phyloP scores from a whole-genome alignment of 179 eudicot species.

The Spinacia oleracea region DNA sequence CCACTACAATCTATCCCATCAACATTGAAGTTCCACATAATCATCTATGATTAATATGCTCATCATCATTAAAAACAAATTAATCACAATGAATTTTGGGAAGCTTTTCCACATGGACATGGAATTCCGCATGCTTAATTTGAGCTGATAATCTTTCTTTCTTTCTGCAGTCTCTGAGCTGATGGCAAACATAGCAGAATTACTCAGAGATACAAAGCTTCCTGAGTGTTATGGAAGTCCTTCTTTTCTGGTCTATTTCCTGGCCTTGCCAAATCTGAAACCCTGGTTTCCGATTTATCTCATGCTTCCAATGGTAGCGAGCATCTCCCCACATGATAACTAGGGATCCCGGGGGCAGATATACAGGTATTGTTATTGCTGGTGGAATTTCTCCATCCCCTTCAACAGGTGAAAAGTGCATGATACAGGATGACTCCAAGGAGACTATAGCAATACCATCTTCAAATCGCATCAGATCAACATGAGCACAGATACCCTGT shows the following conservation, averaged over 20 bases:
- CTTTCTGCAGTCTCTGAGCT: background rate
- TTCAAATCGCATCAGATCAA: slow-evolving; percentile 87
- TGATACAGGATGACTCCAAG: slow-evolving; percentile 78
- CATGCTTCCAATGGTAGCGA: slow-evolving; percentile 86
- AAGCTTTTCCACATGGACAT: background rate
- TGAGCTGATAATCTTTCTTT: background rate
- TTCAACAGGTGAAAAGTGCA: slow-evolving; percentile 70
- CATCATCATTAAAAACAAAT: background rate
- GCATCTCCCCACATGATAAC: slow-evolving; percentile 86
- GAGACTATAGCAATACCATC: slow-evolving; percentile 91
- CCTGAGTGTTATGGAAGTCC: slow-evolving; percentile 78
- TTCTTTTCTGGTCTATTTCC: slow-evolving; percentile 64
- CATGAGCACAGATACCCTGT: slow-evolving; percentile 95
- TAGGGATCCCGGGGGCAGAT: slow-evolving; percentile 71
- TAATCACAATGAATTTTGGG: background rate
- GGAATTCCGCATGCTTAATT: background rate
- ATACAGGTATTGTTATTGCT: slow-evolving; percentile 49
- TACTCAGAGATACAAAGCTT: slow-evolving; percentile 56
- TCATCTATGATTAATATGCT: background rate
- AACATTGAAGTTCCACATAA: background rate
- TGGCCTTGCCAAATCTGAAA: slow-evolving; percentile 69
- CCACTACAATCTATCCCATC: background rate
- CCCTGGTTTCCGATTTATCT: slow-evolving; percentile 77
- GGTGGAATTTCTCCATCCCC: slow-evolving; percentile 26
- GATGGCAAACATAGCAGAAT: background rate